A percentile compares a stretch with the other conserved stretches of the same genome.
Evolutionary conservation across 257 asterid genomes (phyloP).

Genomic region (Henckelia pumila): DNA sequence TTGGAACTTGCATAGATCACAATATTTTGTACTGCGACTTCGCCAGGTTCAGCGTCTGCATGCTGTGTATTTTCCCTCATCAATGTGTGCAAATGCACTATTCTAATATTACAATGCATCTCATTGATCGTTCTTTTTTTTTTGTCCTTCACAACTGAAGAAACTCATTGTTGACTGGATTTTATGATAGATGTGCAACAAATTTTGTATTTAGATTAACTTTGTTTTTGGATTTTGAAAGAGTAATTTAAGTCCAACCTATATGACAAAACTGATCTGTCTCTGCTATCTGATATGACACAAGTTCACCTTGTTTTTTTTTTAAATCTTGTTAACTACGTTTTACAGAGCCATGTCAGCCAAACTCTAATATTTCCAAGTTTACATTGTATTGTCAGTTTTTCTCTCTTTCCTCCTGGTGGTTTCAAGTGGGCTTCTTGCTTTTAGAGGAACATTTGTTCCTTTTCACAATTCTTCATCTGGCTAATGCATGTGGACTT

Average conservation of each 20-base stretch:
- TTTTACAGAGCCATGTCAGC: background rate
- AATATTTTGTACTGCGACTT: conserved; percentile 11
- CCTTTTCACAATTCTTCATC: conserved; percentile 6
- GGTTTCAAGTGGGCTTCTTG: background rate
- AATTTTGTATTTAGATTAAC: background rate
- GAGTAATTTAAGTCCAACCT: background rate
- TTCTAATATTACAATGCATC: background rate
- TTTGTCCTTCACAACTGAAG: background rate
- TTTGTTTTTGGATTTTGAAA: too few species aligned
- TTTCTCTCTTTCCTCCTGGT: background rate
- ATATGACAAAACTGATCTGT: background rate
- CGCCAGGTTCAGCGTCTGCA: background rate
- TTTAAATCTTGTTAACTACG: background rate
- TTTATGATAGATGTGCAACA: background rate
- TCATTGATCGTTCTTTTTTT: background rate
- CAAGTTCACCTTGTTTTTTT: background rate
- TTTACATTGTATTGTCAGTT: background rate
- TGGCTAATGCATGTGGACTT: background rate
- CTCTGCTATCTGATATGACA: background rate
- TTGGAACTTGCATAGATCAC: conserved; percentile 16
- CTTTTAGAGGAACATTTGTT: background rate
- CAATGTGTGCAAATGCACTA: too few species aligned
- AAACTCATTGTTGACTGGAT: background rate
- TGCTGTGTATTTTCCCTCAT: background rate
- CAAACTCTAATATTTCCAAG: background rate